A percentile compares a stretch with the other conserved stretches of the same genome.
Conservation (phyloP, 352 stramenopile species). For the Phytophthora pinifolia region DNA sequence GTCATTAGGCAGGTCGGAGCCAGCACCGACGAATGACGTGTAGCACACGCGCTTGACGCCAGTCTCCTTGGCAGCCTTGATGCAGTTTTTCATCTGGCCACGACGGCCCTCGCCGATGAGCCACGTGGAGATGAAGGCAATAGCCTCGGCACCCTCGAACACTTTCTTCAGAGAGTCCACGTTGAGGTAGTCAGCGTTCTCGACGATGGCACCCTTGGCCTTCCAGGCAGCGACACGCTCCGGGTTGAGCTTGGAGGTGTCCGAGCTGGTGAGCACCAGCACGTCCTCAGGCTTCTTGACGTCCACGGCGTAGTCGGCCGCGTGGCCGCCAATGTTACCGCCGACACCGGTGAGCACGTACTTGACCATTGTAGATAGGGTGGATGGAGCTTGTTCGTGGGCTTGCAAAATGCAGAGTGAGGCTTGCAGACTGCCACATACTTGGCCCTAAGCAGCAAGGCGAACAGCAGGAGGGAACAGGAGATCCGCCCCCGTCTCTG, state of each 20-base stretch:
- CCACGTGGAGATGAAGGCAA: constrained; percentile 25
- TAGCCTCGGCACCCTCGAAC: constrained; percentile 17
- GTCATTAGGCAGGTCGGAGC: constrained; percentile 15
- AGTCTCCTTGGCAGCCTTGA: constrained; percentile 14
- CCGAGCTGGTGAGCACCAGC: constrained; percentile 9
- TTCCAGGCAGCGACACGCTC: constrained; percentile 16
- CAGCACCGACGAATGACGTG: constrained; percentile 18
- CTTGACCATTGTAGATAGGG: constrained; percentile 24
- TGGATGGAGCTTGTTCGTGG: constrained; percentile 13
- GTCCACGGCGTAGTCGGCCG: constrained; percentile 25
- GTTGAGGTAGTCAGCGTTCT: constrained; percentile 15
- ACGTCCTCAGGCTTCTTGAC: constrained; percentile 24
- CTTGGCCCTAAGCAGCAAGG: neutral
- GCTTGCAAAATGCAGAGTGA: constrained; percentile 19
- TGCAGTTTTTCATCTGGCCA: constrained; percentile 18
- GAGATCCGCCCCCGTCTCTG: constrained; percentile 14
- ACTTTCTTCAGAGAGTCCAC: constrained; percentile 18
- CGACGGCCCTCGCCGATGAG: constrained; percentile 16
- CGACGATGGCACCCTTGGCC: constrained; percentile 17
- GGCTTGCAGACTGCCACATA: constrained; percentile 17
- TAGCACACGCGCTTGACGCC: constrained; percentile 25
- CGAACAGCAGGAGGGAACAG: constrained; percentile 4
- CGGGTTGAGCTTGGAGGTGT: constrained; percentile 12
- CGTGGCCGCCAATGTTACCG: constrained; percentile 25
- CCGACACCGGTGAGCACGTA: constrained; percentile 33